Evolutionary conservation across 2,329 filamentous ascomycete genomes (phyloP).

Genomic region (Lithohypha guttulata): DNA sequence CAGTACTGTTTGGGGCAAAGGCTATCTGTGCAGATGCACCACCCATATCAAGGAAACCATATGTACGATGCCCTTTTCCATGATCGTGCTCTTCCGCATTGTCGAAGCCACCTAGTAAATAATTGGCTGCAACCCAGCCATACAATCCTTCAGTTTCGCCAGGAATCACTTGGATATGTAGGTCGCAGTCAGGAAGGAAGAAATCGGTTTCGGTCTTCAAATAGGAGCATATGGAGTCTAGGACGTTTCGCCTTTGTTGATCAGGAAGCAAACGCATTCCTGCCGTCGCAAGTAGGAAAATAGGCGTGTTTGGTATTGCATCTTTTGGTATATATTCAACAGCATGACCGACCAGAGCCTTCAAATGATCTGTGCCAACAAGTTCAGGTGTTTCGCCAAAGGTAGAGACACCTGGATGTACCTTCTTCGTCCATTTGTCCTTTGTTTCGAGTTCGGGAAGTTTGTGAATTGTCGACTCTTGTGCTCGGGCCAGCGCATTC

Average conservation of each 20-base stretch:
- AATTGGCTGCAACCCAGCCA: conserved; percentile 96
- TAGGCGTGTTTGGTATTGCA: conserved; percentile 71
- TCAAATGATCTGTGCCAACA: conserved; percentile 72
- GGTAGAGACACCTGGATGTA: conserved; percentile 81
- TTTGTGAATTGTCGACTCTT: conserved; percentile 49
- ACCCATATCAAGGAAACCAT: conserved; percentile 97
- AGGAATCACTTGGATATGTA: conserved; percentile 87
- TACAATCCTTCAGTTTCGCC: conserved; percentile 94
- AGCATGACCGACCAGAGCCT: conserved; percentile 70
- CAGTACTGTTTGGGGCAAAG: conserved; percentile 87
- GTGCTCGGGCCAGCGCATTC: conserved; percentile 52
- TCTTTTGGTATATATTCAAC: conserved; percentile 64
- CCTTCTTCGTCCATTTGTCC: conserved; percentile 85
- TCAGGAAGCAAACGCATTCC: conserved; percentile 81
- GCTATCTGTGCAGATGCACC: conserved; percentile 96
- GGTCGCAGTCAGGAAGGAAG: conserved; percentile 73
- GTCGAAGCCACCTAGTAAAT: conserved; percentile 84
- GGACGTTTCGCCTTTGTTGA: conserved; percentile 58
- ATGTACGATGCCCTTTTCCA: conserved; percentile 83
- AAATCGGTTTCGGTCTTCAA: conserved; percentile 68
- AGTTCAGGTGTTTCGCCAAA: conserved; percentile 67
- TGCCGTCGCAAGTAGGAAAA: conserved; percentile 91
- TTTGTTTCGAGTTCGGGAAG: conserved; percentile 75
- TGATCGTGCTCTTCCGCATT: conserved; percentile 59
- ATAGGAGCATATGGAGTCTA: conserved; percentile 73